Evolutionary conservation across 306 rosid genomes (phyloP), one percentile per base, ranked within the genome.

Genomic region (Lithocarpus polystachyus): DNA sequence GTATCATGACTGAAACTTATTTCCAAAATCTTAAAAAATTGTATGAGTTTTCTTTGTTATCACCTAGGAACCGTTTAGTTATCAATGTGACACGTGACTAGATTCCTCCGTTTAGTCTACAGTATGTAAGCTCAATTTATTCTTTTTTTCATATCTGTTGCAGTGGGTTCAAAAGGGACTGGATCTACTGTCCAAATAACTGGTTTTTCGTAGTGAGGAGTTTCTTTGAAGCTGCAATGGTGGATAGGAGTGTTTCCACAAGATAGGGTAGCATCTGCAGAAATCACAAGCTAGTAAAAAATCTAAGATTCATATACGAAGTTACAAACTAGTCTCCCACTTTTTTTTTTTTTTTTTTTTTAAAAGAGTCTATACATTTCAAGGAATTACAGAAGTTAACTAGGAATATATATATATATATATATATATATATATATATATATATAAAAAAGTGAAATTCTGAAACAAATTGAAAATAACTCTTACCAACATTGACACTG

Each of bases 401-500:
- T 2, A 45, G 11, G 51, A 43, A 43, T 9, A 56, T 5, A 20
- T 29, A 5, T 35, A 37, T 0, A 33, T 33, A 37, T 0, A 33
- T 33, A n/a, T n/a, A n/a, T n/a, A n/a, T 24, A 24, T 26, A 26
- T 26, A 26, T 26, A 28, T 28, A 28, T 4, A n/a, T n/a, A n/a
- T n/a, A n/a, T n/a, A n/a, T n/a, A n/a, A n/a, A n/a, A n/a, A 45
- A 45, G 14, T 7, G 20, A 8, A 43, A 5, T 1, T n/a, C 0
- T 8, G 28, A 33, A 61, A 64, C 52, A 64, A 40, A 43, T 9
- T 52, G 29, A 24, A 51, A 14, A 22, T 15, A 20, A 73, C 33
- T 53, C 73, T 72, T 6, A 88, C 91, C 91, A 37, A 84, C 84
- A 48, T 80, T 81, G 57, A 79, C 83, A 57, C 89, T 83, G 80